Evolutionary conservation across 2,329 filamentous ascomycete genomes (phyloP).

Genomic region (Trichophyton benhamiae): DNA sequence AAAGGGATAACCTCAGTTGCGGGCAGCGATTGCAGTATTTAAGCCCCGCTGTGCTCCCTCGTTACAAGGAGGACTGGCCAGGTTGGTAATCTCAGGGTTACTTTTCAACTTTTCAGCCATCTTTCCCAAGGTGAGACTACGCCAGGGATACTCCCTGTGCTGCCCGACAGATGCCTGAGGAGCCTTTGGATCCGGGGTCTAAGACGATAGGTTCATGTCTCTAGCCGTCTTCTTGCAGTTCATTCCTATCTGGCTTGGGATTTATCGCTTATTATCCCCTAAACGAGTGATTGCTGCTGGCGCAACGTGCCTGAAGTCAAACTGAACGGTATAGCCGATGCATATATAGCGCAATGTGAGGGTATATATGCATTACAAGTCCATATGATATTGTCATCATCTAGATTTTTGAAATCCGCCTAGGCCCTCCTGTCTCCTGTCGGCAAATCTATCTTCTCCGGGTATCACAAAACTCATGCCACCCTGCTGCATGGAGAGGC

Average conservation of each 20-base stretch:
- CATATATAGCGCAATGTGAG: not conserved
- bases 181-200: not conserved
- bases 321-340: not conserved
- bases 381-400: not conserved
- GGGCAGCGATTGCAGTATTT: not conserved
- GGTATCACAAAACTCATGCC: no score
- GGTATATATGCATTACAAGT: no score
- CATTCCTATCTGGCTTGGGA: not conserved
- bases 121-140: not conserved
- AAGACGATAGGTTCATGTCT: not conserved
- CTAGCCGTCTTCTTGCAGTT: not conserved
- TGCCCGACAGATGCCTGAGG: not conserved
- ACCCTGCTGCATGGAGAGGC: no score
- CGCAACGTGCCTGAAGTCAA: not conserved
- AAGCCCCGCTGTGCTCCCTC: conserved; percentile 1
- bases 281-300: not conserved
- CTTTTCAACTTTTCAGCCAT: not conserved
- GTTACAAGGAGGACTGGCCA: not conserved
- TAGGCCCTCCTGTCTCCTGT: not conserved
- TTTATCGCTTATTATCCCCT: conserved; percentile 1
- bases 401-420: not conserved
- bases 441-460: no score
- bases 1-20: not conserved
- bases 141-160: not conserved
- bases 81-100: not conserved